Evolutionary conservation across 345 rosid genomes (phyloP).

Genomic region (Mallotus nudiflorus): DNA sequence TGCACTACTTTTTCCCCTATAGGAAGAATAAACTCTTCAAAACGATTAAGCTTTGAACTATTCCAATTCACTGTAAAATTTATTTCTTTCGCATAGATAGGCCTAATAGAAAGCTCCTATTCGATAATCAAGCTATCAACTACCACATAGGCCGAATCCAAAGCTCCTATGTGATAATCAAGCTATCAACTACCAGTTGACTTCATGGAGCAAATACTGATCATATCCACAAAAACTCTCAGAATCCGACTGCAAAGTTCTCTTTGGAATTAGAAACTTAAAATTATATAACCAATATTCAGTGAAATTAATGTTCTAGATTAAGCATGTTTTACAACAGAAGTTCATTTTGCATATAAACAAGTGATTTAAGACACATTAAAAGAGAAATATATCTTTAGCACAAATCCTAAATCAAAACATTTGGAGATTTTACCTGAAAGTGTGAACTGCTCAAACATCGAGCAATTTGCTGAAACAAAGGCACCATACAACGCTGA

Average conservation of each 20-base stretch:
- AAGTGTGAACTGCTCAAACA: constrained; percentile 84
- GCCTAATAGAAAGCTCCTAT: not conserved
- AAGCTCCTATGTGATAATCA: not conserved
- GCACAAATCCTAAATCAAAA: not conserved
- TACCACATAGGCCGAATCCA: not conserved
- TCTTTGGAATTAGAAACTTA: not conserved
- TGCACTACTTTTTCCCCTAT: too few relatives aligned
- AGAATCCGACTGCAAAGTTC: not conserved
- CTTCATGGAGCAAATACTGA: not conserved
- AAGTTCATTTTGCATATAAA: not conserved
- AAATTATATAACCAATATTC: not conserved
- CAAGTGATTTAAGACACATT: not conserved
- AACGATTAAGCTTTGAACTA: constrained; percentile 5
- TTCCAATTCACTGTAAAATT: not conserved
- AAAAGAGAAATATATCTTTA: not conserved
- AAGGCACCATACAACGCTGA: constrained; percentile 80
- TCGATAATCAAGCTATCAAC: constrained; percentile 6
- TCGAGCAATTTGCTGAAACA: constrained; percentile 64
- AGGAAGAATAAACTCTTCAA: not conserved
- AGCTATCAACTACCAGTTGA: not conserved
- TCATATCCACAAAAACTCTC: not conserved
- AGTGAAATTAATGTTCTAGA: not conserved
- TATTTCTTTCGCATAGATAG: not conserved
- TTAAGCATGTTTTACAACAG: constrained; percentile 1
- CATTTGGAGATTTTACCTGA: constrained; percentile 53